Evolutionary conservation across 1,284 basidiomycete genomes (phyloP).

Genomic region (Athelia psychrophila): DNA sequence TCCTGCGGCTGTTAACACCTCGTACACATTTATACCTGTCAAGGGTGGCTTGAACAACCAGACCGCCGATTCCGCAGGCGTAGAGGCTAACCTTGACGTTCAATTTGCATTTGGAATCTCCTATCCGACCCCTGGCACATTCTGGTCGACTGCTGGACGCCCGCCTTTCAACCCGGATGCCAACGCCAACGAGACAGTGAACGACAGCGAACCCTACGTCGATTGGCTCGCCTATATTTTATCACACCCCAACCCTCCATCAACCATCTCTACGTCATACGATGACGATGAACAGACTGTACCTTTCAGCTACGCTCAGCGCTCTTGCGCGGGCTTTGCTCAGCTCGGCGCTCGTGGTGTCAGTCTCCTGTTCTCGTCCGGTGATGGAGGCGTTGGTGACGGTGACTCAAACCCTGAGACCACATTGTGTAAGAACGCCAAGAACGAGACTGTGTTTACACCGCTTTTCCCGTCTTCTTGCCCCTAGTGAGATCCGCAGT

Average conservation of each 20-base stretch:
- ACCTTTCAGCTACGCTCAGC: conserved; percentile 55
- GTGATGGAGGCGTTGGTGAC: conserved; percentile 72
- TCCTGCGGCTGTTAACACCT: conserved; percentile 41
- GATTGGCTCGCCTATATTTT: conserved; percentile 61
- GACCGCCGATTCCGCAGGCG: conserved; percentile 46
- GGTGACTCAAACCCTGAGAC: conserved; percentile 44
- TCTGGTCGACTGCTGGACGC: conserved; percentile 58
- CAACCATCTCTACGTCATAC: conserved; percentile 62
- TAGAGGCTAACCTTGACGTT: conserved; percentile 70
- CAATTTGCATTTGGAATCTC: conserved; percentile 62
- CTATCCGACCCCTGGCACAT: conserved; percentile 42
- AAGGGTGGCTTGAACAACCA: conserved; percentile 66
- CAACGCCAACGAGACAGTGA: conserved; percentile 21
- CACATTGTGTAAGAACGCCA: conserved; percentile 60
- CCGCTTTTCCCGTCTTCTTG: conserved; percentile 60
- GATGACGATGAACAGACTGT: conserved; percentile 72
- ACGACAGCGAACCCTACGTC: conserved; percentile 68
- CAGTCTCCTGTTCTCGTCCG: conserved; percentile 60
- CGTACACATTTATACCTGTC: conserved; percentile 44
- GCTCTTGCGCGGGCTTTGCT: conserved; percentile 64
- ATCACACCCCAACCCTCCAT: conserved; percentile 39
- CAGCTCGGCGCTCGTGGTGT: conserved; percentile 58
- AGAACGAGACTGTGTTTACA: conserved; percentile 51
- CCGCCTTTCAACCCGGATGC: conserved; percentile 59
- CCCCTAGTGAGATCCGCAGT: conserved; percentile 33